A percentile compares a stretch with the other conserved stretches of the same genome.
These are phyloP conservation scores for Rutidosis leptorrhynchoides DNA, from an alignment of 129 eudicot species.

Conservation along the genomic window DNA sequence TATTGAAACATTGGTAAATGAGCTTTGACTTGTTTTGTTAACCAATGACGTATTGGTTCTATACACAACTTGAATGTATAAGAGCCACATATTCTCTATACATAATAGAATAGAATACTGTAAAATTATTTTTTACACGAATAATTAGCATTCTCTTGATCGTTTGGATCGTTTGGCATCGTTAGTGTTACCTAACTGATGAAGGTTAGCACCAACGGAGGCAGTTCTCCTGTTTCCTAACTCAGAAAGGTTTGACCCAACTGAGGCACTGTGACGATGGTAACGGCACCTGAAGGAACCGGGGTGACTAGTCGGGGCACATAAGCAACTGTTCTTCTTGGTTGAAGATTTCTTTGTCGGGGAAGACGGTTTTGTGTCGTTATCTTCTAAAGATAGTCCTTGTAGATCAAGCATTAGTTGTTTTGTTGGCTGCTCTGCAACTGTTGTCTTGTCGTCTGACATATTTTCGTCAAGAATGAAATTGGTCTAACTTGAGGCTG, in stretches of 20 bases:
- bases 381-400: constrained; percentile 28
- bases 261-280: constrained; percentile 58
- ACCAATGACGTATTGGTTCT: too few species aligned
- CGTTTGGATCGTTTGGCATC: constrained; percentile 10
- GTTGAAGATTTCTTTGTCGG: constrained; percentile 37
- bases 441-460: constrained; percentile 12
- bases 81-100: too few species aligned
- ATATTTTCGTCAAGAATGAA: constrained; percentile 2
- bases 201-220: constrained; percentile 34
- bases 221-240: constrained; percentile 23
- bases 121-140: not conserved
- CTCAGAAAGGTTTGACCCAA: constrained; percentile 57
- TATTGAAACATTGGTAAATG: too few species aligned
- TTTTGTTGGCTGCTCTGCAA: constrained; percentile 17
- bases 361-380: constrained; percentile 37
- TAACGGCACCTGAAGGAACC: constrained; percentile 81
- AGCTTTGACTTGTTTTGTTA: too few species aligned
- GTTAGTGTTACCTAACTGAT: constrained; percentile 18
- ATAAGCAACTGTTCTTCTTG: constrained; percentile 45
- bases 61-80: too few species aligned
- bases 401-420: constrained; percentile 10
- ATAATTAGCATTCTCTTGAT: constrained; percentile 20
- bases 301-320: constrained; percentile 76
- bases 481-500: not conserved
- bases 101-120: not conserved